These are phyloP conservation scores for Tetrapisispora pingtungensis DNA, from an alignment of 805 yeast species.

Conservation along the genomic window DNA sequence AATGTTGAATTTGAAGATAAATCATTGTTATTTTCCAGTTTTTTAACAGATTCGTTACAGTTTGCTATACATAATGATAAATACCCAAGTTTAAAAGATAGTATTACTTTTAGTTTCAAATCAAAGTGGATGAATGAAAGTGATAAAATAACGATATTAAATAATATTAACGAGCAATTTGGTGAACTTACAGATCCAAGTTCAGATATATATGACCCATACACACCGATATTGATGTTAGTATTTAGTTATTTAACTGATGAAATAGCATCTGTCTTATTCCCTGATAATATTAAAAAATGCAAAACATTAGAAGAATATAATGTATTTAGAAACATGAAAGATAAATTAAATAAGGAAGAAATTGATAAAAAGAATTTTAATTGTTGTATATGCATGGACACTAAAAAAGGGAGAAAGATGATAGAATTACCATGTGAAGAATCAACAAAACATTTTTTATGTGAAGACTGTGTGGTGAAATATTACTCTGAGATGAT, in stretches of 20 bases:
- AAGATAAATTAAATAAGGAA: conserved; percentile 14
- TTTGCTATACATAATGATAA: conserved; percentile 8
- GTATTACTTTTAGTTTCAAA: conserved; percentile 15
- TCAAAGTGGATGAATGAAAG: conserved; percentile 27
- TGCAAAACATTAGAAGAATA: conserved; percentile 12
- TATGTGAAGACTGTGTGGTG: conserved; percentile 38
- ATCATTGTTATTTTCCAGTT: conserved; percentile 6
- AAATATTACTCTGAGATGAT: conserved; percentile 37
- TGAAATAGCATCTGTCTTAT: conserved; percentile 13
- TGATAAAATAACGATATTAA: conserved; percentile 9
- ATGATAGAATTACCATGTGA: conserved; percentile 34
- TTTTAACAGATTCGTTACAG: conserved; percentile 8
- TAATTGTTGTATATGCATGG: conserved; percentile 49
- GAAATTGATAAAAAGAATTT: conserved; percentile 33
- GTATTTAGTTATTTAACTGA: conserved; percentile 34
- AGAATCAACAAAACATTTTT: conserved; percentile 29
- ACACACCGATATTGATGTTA: conserved; percentile 31
- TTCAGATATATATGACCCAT: conserved; percentile 13
- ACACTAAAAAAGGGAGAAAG: conserved; percentile 35
- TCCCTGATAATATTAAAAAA: conserved; percentile 5
- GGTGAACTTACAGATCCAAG: conserved; percentile 15
- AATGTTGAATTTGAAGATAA: conserved; percentile 6
- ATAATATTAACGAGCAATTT: conserved; percentile 28
- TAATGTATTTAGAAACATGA: conserved; percentile 14
- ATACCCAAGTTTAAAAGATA: conserved; percentile 15